Conservation (phyloP, 768 basidiomycete genomes). For the Grammothele lineata region DNA sequence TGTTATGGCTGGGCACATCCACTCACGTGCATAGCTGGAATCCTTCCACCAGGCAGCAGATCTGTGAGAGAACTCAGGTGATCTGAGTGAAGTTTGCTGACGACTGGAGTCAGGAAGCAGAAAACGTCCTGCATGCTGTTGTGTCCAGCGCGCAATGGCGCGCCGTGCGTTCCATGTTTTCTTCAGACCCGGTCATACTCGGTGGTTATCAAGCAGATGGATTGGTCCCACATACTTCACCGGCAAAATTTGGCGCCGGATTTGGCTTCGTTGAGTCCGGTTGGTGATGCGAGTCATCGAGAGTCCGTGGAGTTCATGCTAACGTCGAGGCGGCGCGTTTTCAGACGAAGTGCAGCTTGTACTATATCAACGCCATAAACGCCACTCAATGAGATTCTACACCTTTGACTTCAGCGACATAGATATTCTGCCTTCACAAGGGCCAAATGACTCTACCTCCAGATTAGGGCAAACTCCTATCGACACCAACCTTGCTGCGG, state of each 20-base stretch:
- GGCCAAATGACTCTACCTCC: background rate
- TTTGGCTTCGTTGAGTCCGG: background rate
- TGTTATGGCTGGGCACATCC: slow-evolving; percentile 57
- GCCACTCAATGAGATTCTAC: slow-evolving; percentile 61
- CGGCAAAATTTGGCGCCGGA: background rate
- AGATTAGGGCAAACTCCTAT: background rate
- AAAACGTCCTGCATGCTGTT: background rate
- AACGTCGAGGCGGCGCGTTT: background rate
- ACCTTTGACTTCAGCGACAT: slow-evolving; percentile 36
- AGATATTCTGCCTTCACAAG: slow-evolving; percentile 21
- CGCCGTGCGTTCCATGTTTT: slow-evolving; percentile 8
- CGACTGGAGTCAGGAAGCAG: background rate
- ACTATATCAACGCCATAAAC: slow-evolving; percentile 49
- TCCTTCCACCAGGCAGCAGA: slow-evolving; percentile 29
- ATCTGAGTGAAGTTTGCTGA: background rate
- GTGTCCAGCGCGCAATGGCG: background rate
- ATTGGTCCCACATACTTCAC: background rate
- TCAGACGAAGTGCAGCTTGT: background rate
- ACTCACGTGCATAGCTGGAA: slow-evolving; percentile 48
- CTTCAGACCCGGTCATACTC: background rate
- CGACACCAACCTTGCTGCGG: background rate
- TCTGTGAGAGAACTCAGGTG: background rate
- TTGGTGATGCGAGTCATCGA: background rate
- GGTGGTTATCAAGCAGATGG: background rate
- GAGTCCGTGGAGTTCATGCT: no score